A percentile compares a stretch with the other conserved stretches of the same genome.
phyloP scores from a whole-genome alignment of 2,329 filamentous ascomycete genomes.

The Dissoconium aciculare region DNA sequence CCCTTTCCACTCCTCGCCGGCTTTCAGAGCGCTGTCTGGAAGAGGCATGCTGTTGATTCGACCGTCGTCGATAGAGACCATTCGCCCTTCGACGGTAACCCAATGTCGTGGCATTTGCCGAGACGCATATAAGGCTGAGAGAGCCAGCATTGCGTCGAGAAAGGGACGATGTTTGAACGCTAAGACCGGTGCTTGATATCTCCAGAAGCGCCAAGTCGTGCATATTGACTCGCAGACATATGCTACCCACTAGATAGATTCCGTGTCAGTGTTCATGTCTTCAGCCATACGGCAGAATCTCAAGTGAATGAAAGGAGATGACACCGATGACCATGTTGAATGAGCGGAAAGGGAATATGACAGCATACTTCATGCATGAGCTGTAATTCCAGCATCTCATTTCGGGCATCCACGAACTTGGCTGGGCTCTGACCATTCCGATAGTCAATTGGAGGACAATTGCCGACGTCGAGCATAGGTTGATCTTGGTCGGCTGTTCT shows the following conservation, averaged over 20 bases:
- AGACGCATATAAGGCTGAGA: conserved; percentile 15
- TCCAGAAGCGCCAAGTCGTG: conserved; percentile 14
- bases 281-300: background rate
- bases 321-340: too few relatives aligned
- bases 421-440: background rate
- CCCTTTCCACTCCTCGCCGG: background rate
- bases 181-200: conserved; percentile 14
- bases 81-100: conserved; percentile 9
- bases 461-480: conserved; percentile 1
- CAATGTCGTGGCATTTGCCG: conserved; percentile 9
- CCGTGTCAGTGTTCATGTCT: background rate
- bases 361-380: background rate
- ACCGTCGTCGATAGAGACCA: conserved; percentile 6
- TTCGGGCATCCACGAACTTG: conserved; percentile 1
- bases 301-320: too few relatives aligned
- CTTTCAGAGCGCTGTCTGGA: background rate
- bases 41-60: background rate
- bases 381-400: background rate
- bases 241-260: conserved; percentile 6
- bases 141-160: conserved; percentile 15
- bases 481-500: too few relatives aligned
- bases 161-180: conserved; percentile 14
- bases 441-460: too few relatives aligned
- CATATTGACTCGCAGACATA: conserved; percentile 9
- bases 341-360: too few relatives aligned